phyloP scores from a whole-genome alignment of 768 basidiomycete genomes.

The Lanmaoa pseudosensibilis region DNA sequence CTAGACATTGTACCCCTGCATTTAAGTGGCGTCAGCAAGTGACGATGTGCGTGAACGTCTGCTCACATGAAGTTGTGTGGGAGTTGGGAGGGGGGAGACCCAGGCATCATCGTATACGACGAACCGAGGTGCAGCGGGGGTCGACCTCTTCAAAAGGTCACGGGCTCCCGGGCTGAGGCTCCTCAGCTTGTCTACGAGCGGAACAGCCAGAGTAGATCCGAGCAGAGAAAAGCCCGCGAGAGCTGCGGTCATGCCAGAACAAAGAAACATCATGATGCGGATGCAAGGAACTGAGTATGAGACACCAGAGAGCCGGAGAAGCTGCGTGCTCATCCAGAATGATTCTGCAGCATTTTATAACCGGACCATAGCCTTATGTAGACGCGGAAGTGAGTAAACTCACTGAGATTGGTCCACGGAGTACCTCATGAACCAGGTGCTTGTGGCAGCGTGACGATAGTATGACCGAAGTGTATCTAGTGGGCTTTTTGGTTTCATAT shows the following conservation, averaged over 20 bases:
- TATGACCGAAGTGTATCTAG: background rate
- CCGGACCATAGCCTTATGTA: background rate
- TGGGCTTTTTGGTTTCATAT: background rate
- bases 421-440: background rate
- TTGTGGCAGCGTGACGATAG: background rate
- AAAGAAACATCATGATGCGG: slow-evolving; percentile 11
- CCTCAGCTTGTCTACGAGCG: slow-evolving; percentile 18
- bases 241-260: background rate
- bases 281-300: background rate
- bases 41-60: background rate
- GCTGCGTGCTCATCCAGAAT: background rate
- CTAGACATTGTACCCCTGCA: slow-evolving; percentile 37
- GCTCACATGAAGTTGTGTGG: slow-evolving; percentile 43
- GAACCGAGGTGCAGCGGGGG: slow-evolving; percentile 50
- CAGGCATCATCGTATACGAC: slow-evolving; percentile 41
- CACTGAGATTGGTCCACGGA: background rate
- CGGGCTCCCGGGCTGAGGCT: slow-evolving; percentile 19
- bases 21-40: background rate
- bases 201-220: slow-evolving; percentile 5
- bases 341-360: slow-evolving; percentile 4
- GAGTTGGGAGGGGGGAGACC: slow-evolving; percentile 43
- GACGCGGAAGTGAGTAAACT: background rate
- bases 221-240: slow-evolving; percentile 6
- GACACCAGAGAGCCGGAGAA: background rate
- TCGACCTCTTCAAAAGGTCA: slow-evolving; percentile 15